These are phyloP conservation scores for Leptodontidium sp. DNA, from an alignment of 2,329 filamentous ascomycete species.

Conservation along the genomic window DNA sequence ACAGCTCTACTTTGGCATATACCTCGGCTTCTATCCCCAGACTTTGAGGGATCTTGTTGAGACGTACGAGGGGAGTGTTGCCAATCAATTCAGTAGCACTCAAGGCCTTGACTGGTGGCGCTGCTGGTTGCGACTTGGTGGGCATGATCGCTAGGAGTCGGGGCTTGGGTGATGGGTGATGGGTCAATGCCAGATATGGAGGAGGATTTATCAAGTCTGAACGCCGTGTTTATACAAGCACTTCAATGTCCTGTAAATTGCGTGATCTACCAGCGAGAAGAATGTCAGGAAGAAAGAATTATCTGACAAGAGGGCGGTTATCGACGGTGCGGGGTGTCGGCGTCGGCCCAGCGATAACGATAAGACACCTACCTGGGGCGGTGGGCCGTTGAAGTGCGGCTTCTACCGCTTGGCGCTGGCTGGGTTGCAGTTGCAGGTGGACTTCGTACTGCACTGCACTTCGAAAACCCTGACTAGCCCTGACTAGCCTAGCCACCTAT, in stretches of 20 bases:
- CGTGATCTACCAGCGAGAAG: background rate
- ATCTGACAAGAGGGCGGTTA: background rate
- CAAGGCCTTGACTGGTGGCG: conserved; percentile 50
- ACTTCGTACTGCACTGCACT: too few species aligned
- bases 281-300: background rate
- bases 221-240: too few species aligned
- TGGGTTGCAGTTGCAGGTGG: too few species aligned
- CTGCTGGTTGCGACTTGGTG: conserved; percentile 39
- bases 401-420: background rate
- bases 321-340: conserved; percentile 3
- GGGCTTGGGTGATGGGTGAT: background rate
- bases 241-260: background rate
- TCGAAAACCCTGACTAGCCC: too few species aligned
- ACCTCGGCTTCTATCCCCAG: conserved; percentile 89
- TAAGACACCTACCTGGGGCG: background rate
- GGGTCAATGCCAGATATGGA: background rate
- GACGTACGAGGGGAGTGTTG: conserved; percentile 91
- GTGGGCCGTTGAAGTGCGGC: background rate
- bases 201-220: background rate
- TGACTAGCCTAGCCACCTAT: too few species aligned
- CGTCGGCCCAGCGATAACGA: background rate
- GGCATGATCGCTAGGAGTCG: conserved; percentile 30
- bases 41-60: conserved; percentile 92
- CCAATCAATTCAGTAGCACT: conserved; percentile 89
- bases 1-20: conserved; percentile 90